Base-by-base conservation (phyloP, 306 rosid species). In the Cyamopsis tetragonoloba region DNA sequence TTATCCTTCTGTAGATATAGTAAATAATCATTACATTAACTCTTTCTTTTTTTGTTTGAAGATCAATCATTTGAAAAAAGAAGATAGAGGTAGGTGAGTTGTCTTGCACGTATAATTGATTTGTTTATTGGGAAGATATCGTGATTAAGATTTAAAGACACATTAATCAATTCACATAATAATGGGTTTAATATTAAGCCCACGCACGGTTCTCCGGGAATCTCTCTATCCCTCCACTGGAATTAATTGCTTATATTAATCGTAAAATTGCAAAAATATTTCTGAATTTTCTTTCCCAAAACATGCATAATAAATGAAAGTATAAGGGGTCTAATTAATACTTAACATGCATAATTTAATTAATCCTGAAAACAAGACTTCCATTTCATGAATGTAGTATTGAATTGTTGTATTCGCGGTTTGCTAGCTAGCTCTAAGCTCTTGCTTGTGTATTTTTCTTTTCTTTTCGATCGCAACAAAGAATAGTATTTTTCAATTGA, bases 161-260 rank as follows among this genome's bases (percentile, higher is more conserved):
- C 32, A 56, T 71, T 78, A 62, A 70, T 62, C 10, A 82, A 54
- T 54, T 44, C 50, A 47, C 57, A 61, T 68, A 34, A 60, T 15
- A 3, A 39, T 26, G 26, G 48, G 66, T 65, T 86, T 64, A 78
- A 84, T 79, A 78, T 72, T 68, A 84, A 81, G 80, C 91, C 91
- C 97, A 88, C 93, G 91, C 93, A 64, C 60, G 96, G 93, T 71
- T 83, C 83, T 83, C 89, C 96, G 88, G 83, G 89, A 91, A 86
- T 88, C 97, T 91, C 92, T 87, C 89, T 19, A 44, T 67, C 77
- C 71, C 84, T 80, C 63, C 73, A 73, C 41, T 59, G 80, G 81
- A 68, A 68, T 55, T 72, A 56, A n/a, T n/a, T n/a, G n/a, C n/a
- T 56, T 48, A 35, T 26, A 54, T 67, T 73, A n/a, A 49, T 18